These are phyloP conservation scores for Trichosporon asahii DNA, from an alignment of 1,284 basidiomycete genomes.

Conservation along the genomic window DNA sequence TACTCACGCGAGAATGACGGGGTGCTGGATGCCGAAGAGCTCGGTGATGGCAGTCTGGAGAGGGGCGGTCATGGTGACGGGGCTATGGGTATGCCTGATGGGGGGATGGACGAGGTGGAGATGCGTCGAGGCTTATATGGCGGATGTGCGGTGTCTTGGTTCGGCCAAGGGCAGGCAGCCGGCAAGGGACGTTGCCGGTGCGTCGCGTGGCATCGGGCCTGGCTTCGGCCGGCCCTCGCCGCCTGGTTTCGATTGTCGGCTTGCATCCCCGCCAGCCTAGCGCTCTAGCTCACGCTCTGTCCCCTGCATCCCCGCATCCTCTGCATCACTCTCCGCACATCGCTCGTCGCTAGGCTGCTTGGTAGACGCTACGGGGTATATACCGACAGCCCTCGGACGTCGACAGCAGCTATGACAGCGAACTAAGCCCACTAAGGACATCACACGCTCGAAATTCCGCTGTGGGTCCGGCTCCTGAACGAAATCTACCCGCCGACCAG, in stretches of 20 bases:
- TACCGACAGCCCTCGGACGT: neutral
- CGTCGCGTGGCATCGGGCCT: neutral
- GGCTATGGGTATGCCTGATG: constrained; percentile 9
- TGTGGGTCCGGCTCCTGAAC: neutral
- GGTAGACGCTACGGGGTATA: neutral
- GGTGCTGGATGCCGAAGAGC: constrained; percentile 71
- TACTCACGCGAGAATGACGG: constrained; percentile 67
- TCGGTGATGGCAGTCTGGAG: constrained; percentile 6
- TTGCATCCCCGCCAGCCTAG: neutral
- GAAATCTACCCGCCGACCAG: neutral
- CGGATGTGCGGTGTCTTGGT: neutral
- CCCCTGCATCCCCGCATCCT: neutral
- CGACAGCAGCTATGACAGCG: neutral
- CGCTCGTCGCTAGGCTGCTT: neutral
- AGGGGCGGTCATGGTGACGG: neutral
- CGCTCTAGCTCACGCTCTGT: neutral
- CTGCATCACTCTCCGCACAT: neutral
- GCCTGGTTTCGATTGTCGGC: neutral
- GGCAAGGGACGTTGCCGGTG: neutral
- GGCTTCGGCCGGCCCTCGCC: neutral
- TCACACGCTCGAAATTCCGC: neutral
- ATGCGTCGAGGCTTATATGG: neutral
- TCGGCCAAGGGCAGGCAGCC: neutral
- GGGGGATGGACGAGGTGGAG: neutral
- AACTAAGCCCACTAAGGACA: neutral